Percentiles rank a stretch among this genome's conserved stretches.
Evolutionary conservation across 2,329 filamentous ascomycete species (phyloP).

Genomic region (Aspergillus alliaceus): DNA sequence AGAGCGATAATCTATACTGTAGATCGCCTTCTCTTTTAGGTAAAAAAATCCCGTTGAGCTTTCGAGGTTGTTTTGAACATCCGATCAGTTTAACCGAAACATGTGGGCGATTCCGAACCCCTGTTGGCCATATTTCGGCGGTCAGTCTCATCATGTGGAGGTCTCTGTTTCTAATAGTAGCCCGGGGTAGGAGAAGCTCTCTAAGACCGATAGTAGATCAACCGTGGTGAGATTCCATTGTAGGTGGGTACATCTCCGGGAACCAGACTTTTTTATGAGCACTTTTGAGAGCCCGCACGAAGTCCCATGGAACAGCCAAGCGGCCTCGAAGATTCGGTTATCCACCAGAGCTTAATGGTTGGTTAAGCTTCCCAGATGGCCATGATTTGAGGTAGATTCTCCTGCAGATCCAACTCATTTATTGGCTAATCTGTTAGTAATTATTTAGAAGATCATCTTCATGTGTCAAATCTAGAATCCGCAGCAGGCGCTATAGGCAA

Average conservation of each 20-base stretch:
- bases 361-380: neutral
- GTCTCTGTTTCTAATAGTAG: neutral
- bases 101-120: neutral
- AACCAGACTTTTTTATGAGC: neutral
- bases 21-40: neutral
- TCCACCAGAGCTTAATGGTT: slow-evolving; percentile 4
- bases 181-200: neutral
- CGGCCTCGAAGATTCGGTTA: slow-evolving; percentile 3
- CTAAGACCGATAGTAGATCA: neutral
- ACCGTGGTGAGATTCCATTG: neutral
- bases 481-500: neutral
- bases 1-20: neutral
- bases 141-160: neutral
- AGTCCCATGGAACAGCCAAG: slow-evolving; percentile 1
- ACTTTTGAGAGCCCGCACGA: neutral
- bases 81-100: neutral
- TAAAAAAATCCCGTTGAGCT: neutral
- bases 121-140: neutral
- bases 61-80: neutral
- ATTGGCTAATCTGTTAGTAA: slow-evolving; percentile 4
- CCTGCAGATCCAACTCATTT: slow-evolving; percentile 2
- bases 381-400: slow-evolving; percentile 1
- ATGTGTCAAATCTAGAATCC: neutral
- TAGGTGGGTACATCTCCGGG: neutral
- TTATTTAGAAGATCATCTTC: slow-evolving; percentile 1